Evolutionary conservation across 2,329 filamentous ascomycete species (phyloP).

Genomic region (Curvularia spicifera): DNA sequence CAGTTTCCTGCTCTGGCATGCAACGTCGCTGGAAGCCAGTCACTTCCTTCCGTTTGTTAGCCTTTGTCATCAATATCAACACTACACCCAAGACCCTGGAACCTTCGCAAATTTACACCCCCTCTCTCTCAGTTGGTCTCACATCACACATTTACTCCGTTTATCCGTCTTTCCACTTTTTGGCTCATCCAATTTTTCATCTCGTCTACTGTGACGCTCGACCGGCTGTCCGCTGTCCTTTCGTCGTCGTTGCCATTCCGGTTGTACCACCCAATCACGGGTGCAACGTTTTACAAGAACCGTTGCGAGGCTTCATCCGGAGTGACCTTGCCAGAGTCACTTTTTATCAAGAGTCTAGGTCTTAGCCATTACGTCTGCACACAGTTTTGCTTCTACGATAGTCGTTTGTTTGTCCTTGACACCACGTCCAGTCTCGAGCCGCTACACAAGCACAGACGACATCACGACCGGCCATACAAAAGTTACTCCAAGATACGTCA

Average conservation of each 20-base stretch:
- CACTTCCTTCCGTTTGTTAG: slow-evolving; percentile 4
- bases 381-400: background rate
- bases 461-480: background rate
- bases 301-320: background rate
- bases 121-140: background rate
- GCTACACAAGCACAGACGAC: background rate
- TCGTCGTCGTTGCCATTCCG: background rate
- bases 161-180: background rate
- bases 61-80: slow-evolving; percentile 1
- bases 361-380: background rate
- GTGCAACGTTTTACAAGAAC: background rate
- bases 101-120: background rate
- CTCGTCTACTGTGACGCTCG: background rate
- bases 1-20: background rate
- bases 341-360: background rate
- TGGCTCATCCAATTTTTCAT: slow-evolving; percentile 2
- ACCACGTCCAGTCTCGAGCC: background rate
- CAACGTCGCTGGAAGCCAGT: background rate
- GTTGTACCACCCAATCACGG: background rate
- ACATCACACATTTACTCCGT: background rate
- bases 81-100: background rate
- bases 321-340: background rate
- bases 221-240: background rate
- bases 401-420: background rate
- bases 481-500: background rate